Evolutionary conservation across 1,284 basidiomycete species (phyloP), one percentile per base, ranked within the genome.

Genomic region (Ceratobasidium sp.): DNA sequence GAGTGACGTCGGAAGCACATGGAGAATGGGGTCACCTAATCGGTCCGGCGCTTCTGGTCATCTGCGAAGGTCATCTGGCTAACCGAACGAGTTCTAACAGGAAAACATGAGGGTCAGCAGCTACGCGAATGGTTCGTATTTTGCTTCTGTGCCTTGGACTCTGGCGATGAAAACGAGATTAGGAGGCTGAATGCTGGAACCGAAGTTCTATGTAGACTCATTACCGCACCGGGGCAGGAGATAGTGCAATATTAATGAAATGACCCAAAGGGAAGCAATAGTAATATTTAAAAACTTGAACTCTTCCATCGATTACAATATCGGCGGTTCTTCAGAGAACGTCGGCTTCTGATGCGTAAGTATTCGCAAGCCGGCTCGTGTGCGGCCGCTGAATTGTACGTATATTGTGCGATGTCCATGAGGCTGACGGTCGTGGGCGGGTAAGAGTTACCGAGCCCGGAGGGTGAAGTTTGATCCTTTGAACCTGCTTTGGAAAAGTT

Each of bases 21-120:
- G 50, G 50, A 5, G 57, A 6, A 52, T 2, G 50, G n/a, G 50
- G 50, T 23, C 50, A 52, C n/a, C 50, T 52, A 3, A 52, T 4
- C 50, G 3, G 7, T 20, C 10, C n/a, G 5, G 50, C 50, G 50
- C 50, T 52, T 52, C 50, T 52, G 50, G 16, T 52, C 50, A 20
- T 52, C 50, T 20, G 23, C 35, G 38, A 52, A 71, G 48, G 54
- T 46, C 68, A 46, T 41, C 55, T 23, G 57, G 3, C 35, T 44
- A 62, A 5, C 18, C 14, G 35, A 5, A 27, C 41, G 16, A 57
- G 44, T 73, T 73, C 70, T 62, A 57, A 73, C 35, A 44, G 52
- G 57, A 73, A 73, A 50, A 27, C 52, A 55, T 44, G 41, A 44
- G 41, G 41, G 41, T 12, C 8, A 10, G 41, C 7, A 44, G 41